Percentiles rank a stretch among this genome's conserved stretches.
These are phyloP conservation scores for Parasitella parasitica DNA, from an alignment of 371 early-diverging fungal genomes.

Conservation along the genomic window DNA sequence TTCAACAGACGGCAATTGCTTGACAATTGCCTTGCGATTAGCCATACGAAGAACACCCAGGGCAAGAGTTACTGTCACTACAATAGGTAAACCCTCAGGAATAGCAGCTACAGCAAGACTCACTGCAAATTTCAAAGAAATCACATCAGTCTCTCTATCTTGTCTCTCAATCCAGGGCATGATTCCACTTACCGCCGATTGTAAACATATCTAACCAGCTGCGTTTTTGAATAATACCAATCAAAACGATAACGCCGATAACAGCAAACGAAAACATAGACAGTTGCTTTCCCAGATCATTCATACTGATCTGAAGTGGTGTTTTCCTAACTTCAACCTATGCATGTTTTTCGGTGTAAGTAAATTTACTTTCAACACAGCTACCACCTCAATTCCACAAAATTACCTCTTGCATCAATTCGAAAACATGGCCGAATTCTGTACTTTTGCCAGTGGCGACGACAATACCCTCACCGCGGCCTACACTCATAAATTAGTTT, in stretches of 20 bases:
- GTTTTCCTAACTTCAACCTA: constrained; percentile 80
- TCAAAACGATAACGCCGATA: constrained; percentile 85
- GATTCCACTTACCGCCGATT: constrained; percentile 64
- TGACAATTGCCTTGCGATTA: constrained; percentile 82
- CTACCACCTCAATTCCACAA: not conserved
- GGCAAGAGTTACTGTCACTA: constrained; percentile 90
- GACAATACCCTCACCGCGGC: constrained; percentile 80
- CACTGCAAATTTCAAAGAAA: constrained; percentile 32
- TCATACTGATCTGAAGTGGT: constrained; percentile 87
- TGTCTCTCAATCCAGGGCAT: not conserved
- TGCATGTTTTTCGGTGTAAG: not conserved
- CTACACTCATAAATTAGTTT: constrained; percentile 18
- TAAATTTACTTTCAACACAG: not conserved
- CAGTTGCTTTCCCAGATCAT: constrained; percentile 83
- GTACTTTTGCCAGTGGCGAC: constrained; percentile 86
- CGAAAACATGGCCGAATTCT: constrained; percentile 85
- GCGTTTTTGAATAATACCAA: constrained; percentile 88
- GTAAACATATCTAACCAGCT: constrained; percentile 95
- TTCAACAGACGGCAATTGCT: constrained; percentile 90
- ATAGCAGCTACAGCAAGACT: constrained; percentile 93
- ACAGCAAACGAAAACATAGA: constrained; percentile 83
- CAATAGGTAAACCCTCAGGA: constrained; percentile 93
- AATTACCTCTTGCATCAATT: constrained; percentile 77
- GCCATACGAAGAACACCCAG: constrained; percentile 91
- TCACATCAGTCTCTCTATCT: not conserved